phyloP scores from a whole-genome alignment of 2,329 filamentous ascomycete species.

The Aspergillus sp. region DNA sequence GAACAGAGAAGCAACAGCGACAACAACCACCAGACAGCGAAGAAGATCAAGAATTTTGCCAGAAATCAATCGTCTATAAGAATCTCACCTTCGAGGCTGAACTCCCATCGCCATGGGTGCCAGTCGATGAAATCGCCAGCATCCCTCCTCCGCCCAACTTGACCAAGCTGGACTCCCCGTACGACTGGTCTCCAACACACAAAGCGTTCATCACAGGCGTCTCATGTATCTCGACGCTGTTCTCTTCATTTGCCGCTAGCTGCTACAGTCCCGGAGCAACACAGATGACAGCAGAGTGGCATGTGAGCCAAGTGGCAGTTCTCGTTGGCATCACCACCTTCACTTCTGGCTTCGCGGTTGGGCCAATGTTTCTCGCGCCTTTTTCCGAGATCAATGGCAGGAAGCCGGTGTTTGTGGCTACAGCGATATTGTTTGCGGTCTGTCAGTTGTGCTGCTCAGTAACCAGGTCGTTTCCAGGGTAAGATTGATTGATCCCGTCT shows the following conservation, averaged over 20 bases:
- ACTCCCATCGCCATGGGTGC: neutral
- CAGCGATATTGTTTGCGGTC: neutral
- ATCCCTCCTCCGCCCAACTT: neutral
- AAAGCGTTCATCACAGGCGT: neutral
- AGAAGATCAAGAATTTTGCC: neutral
- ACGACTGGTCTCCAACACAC: neutral
- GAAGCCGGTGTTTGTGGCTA: neutral
- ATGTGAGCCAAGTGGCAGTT: neutral
- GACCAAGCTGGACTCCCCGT: neutral
- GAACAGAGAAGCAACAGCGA: neutral
- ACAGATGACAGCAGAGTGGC: neutral
- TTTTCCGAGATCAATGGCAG: neutral
- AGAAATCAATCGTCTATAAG: neutral
- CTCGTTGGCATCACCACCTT: neutral
- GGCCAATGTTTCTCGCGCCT: neutral
- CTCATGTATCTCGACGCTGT: neutral
- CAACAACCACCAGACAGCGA: neutral
- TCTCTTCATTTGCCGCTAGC: neutral
- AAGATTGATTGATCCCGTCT: neutral
- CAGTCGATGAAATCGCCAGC: neutral
- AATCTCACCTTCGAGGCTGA: neutral
- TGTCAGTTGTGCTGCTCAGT: neutral
- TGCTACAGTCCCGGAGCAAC: neutral
- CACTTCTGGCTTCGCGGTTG: neutral
- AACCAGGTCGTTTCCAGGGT: neutral